Percentiles rank a stretch among this genome's conserved stretches.
These are phyloP conservation scores for Helicocarpus griseus DNA, from an alignment of 2,329 filamentous ascomycete species.

Conservation along the genomic window DNA sequence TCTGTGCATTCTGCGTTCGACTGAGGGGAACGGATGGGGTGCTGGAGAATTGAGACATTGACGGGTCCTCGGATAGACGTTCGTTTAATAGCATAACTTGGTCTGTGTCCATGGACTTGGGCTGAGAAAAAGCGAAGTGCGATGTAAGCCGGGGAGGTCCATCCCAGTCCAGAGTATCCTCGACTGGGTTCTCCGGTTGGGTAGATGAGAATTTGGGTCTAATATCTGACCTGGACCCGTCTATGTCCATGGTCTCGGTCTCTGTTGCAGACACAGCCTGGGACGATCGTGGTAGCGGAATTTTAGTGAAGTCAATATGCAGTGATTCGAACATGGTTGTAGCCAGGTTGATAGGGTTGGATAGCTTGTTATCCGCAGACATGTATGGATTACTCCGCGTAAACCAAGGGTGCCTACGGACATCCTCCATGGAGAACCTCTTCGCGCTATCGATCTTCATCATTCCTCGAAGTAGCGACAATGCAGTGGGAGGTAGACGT, in stretches of 20 bases:
- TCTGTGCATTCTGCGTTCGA: constrained; percentile 78
- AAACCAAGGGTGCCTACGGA: constrained; percentile 91
- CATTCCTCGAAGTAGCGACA: constrained; percentile 86
- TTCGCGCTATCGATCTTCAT: constrained; percentile 66
- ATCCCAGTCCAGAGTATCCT: constrained; percentile 78
- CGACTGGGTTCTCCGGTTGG: constrained; percentile 69
- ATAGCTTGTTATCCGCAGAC: constrained; percentile 60
- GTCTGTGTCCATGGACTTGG: constrained; percentile 26
- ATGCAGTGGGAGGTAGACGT: constrained; percentile 59
- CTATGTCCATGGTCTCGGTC: constrained; percentile 59
- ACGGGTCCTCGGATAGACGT: constrained; percentile 73
- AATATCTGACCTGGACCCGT: constrained; percentile 37
- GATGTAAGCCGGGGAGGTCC: constrained; percentile 52
- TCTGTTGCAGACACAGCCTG: constrained; percentile 27
- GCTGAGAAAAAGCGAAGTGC: constrained; percentile 39
- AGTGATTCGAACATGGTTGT: constrained; percentile 90
- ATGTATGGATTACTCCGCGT: constrained; percentile 73
- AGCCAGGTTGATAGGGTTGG: constrained; percentile 75
- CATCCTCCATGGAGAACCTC: constrained; percentile 76
- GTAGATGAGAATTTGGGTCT: constrained; percentile 59
- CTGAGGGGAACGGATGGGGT: constrained; percentile 69
- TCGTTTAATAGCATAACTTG: constrained; percentile 43
- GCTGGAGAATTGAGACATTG: constrained; percentile 71
- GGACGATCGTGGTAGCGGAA: constrained; percentile 40
- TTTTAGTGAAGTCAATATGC: constrained; percentile 73